Percentiles rank a stretch among this genome's conserved stretches.
These are phyloP conservation scores for Buddleja alternifolia DNA, from an alignment of 257 asterid species.

Conservation along the genomic window DNA sequence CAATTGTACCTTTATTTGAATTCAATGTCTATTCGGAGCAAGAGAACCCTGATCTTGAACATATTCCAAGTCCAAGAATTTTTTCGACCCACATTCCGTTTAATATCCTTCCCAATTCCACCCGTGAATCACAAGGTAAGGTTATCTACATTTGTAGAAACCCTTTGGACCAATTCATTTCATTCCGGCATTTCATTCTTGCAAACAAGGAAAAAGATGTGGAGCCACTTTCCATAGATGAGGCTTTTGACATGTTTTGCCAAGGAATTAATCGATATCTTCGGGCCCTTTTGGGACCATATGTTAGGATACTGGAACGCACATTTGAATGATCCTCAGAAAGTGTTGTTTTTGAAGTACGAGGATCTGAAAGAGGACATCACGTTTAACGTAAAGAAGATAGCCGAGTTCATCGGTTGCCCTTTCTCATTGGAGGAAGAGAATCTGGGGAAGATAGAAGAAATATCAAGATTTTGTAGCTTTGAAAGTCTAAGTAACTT, in stretches of 20 bases:
- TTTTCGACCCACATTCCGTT: constrained; percentile 24
- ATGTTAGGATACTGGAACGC: neutral
- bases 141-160: constrained; percentile 20
- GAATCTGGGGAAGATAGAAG: neutral
- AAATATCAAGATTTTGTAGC: too few species aligned
- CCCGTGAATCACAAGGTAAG: constrained; percentile 4
- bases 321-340: neutral
- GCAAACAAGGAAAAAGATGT: neutral
- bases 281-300: constrained; percentile 3
- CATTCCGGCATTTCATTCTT: neutral
- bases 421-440: neutral
- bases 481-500: too few species aligned
- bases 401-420: neutral
- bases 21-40: neutral
- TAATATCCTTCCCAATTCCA: neutral
- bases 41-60: neutral
- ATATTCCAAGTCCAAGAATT: constrained; percentile 14
- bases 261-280: neutral
- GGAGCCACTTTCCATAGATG: neutral
- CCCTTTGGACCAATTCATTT: constrained; percentile 29
- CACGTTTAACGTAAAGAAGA: neutral
- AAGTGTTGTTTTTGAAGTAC: constrained; percentile 17
- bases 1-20: constrained; percentile 2
- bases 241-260: constrained; percentile 19
- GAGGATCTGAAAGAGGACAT: constrained; percentile 12